Percentiles rank a stretch among this genome's conserved stretches.
Conservation (phyloP, 306 rosid genomes). For the Alnus rubra region DNA sequence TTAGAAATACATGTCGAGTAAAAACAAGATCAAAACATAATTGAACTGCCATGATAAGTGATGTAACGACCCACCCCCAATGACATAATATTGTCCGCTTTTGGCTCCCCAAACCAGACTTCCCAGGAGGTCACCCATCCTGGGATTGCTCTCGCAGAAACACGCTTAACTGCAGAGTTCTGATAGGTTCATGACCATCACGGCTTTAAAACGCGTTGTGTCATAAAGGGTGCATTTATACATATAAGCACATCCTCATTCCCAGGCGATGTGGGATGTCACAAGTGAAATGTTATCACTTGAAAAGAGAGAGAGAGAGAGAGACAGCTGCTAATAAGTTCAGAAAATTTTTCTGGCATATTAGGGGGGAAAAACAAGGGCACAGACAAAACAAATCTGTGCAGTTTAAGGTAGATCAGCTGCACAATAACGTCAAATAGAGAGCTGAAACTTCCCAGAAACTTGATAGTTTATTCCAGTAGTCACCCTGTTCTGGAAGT, state of each 20-base stretch:
- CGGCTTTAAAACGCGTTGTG: too few species aligned
- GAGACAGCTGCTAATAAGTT: neutral
- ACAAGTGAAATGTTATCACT: neutral
- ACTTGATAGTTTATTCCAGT: neutral
- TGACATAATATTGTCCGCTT: too few species aligned
- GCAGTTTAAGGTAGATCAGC: neutral
- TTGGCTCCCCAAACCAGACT: too few species aligned
- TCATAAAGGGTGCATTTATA: too few species aligned
- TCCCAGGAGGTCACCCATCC: too few species aligned
- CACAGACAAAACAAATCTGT: neutral
- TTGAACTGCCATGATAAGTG: neutral
- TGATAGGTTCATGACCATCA: too few species aligned
- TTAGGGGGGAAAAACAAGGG: neutral
- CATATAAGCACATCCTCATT: too few species aligned
- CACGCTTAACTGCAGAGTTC: too few species aligned
- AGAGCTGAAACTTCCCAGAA: neutral
- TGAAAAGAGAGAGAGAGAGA: too few species aligned
- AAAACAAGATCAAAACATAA: slow-evolving; percentile 1
- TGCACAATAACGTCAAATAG: neutral
- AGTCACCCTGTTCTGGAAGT: neutral
- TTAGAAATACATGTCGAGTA: neutral
- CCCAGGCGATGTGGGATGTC: too few species aligned
- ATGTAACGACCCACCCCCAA: too few species aligned
- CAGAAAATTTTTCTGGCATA: neutral
- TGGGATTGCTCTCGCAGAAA: too few species aligned